Conservation (phyloP, 2,329 filamentous ascomycete genomes). For the Seiridium unicorne region DNA sequence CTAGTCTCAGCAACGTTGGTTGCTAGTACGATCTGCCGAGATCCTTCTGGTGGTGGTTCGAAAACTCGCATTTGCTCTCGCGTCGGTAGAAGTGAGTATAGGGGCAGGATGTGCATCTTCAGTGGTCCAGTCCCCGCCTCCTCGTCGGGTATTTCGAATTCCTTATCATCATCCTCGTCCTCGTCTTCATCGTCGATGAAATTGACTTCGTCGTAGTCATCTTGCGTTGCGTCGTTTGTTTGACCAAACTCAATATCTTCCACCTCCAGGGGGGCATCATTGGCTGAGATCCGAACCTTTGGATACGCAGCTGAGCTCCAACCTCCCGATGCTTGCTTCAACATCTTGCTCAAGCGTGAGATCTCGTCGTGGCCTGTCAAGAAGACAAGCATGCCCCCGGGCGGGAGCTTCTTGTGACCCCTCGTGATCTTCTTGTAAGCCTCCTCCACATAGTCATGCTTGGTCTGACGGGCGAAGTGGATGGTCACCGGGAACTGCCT, state of each 20-base stretch:
- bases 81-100: slow-evolving; percentile 90
- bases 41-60: slow-evolving; percentile 76
- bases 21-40: slow-evolving; percentile 82
- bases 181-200: slow-evolving; percentile 56
- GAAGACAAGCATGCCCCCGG: slow-evolving; percentile 90
- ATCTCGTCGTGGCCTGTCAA: slow-evolving; percentile 95
- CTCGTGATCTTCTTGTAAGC: slow-evolving; percentile 82
- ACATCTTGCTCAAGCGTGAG: slow-evolving; percentile 71
- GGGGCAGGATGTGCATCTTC: slow-evolving; percentile 83
- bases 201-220: slow-evolving; percentile 53
- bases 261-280: slow-evolving; percentile 74
- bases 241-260: slow-evolving; percentile 86
- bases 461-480: slow-evolving; percentile 82
- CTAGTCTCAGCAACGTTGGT: slow-evolving; percentile 98
- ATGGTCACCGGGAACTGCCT: slow-evolving; percentile 86
- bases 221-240: slow-evolving; percentile 65
- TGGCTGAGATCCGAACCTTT: slow-evolving; percentile 73
- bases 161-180: slow-evolving; percentile 62
- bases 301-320: slow-evolving; percentile 56
- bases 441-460: slow-evolving; percentile 87
- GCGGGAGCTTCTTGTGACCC: slow-evolving; percentile 86
- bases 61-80: slow-evolving; percentile 91
- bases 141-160: slow-evolving; percentile 68
- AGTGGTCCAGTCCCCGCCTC: slow-evolving; percentile 62
- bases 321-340: slow-evolving; percentile 67